Evolutionary conservation across 2,329 filamentous ascomycete species (phyloP).

Genomic region (Botrytis medusae): DNA sequence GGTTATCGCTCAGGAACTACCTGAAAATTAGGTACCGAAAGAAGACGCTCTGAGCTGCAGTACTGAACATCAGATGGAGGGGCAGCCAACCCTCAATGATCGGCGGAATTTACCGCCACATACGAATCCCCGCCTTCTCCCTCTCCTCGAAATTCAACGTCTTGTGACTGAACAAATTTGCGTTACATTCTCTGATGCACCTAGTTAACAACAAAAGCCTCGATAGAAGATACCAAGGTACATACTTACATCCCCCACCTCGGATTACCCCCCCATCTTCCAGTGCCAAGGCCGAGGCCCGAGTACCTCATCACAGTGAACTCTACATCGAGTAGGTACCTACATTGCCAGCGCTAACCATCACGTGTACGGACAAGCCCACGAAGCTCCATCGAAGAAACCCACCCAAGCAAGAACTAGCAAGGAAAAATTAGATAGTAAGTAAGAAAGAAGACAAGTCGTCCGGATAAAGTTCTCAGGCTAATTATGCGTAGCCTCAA

Average conservation of each 20-base stretch:
- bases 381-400: neutral
- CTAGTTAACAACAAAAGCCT: neutral
- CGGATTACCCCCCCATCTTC: no score
- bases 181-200: neutral
- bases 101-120: neutral
- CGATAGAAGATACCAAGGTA: neutral
- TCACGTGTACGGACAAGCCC: neutral
- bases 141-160: neutral
- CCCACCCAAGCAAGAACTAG: neutral
- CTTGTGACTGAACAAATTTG: neutral
- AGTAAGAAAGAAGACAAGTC: neutral
- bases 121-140: neutral
- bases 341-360: no score
- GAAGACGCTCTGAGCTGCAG: neutral
- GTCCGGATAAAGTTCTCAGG: constrained; percentile 15
- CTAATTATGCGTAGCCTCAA: neutral
- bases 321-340: neutral
- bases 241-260: neutral
- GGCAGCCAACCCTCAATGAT: neutral
- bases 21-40: no score
- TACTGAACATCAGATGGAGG: neutral
- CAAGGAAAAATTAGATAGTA: neutral
- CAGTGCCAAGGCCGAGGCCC: constrained; percentile 7
- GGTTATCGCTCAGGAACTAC: neutral
- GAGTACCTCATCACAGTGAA: neutral